These are phyloP conservation scores for Kodamaea ohmeri DNA, from an alignment of 1,139 yeast genomes.

Conservation along the genomic window DNA sequence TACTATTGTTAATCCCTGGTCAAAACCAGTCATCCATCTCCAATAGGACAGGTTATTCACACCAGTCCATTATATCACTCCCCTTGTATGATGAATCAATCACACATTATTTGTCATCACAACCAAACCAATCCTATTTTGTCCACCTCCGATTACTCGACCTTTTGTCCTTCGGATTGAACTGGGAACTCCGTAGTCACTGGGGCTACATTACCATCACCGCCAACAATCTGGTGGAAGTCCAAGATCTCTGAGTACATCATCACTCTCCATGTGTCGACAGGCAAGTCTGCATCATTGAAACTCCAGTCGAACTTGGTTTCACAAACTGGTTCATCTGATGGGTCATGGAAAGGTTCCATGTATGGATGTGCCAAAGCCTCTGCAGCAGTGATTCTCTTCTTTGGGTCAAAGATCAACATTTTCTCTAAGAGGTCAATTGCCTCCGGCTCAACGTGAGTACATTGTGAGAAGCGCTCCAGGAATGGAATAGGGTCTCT, in stretches of 20 bases:
- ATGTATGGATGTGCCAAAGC: conserved; percentile 89
- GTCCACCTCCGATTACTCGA: too few species aligned
- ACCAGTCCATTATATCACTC: too few species aligned
- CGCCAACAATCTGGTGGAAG: conserved; percentile 76
- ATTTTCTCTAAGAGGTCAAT: conserved; percentile 83
- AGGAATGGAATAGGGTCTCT: conserved; percentile 87
- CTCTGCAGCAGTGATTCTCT: conserved; percentile 88
- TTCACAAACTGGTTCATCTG: conserved; percentile 94
- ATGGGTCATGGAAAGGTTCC: conserved; percentile 97
- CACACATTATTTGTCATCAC: too few species aligned
- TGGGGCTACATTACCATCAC: conserved; percentile 8
- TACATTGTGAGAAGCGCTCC: conserved; percentile 65
- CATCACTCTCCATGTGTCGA: conserved; percentile 98
- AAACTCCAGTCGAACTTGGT: conserved; percentile 97
- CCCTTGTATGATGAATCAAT: too few species aligned
- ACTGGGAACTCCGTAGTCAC: conserved; percentile 2
- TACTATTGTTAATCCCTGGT: too few species aligned
- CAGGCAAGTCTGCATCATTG: conserved; percentile 96
- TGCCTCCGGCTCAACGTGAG: conserved; percentile 87
- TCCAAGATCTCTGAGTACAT: conserved; percentile 96
- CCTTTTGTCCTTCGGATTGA: conserved; percentile 19
- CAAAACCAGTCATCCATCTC: too few species aligned
- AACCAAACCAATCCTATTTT: too few species aligned
- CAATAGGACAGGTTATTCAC: too few species aligned
- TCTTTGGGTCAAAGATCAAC: conserved; percentile 93